Evolutionary conservation across 805 yeast genomes (phyloP).

Genomic region (Metschnikowia drakensbergensis): DNA sequence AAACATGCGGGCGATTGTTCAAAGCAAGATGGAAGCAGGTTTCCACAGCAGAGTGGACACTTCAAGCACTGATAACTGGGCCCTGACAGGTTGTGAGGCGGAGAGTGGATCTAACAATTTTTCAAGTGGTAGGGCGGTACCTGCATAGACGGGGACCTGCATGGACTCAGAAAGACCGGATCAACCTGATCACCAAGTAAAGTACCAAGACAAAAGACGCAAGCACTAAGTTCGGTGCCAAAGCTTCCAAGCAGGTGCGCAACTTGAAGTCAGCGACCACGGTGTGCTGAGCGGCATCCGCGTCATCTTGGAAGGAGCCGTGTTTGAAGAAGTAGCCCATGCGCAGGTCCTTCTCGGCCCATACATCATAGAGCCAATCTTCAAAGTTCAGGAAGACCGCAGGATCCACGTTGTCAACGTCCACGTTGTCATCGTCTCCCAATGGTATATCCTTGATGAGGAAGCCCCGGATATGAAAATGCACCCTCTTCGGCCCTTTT

Average conservation of each 20-base stretch:
- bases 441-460: conserved; percentile 61
- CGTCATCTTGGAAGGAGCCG: conserved; percentile 45
- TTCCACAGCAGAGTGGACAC: no score
- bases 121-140: not conserved
- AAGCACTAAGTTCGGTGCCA: conserved; percentile 13
- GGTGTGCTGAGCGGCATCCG: conserved; percentile 25
- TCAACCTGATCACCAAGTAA: not conserved
- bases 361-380: conserved; percentile 67
- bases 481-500: conserved; percentile 62
- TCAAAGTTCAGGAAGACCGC: conserved; percentile 51
- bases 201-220: not conserved
- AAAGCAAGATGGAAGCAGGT: no score
- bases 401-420: conserved; percentile 43
- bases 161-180: not conserved
- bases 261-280: conserved; percentile 16
- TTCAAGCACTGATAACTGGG: no score
- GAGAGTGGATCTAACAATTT: no score
- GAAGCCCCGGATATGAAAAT: conserved; percentile 60
- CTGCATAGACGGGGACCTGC: not conserved
- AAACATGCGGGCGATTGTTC: no score
- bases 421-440: conserved; percentile 33
- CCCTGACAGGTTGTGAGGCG: no score
- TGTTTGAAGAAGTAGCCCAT: conserved; percentile 57
- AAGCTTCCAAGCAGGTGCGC: conserved; percentile 9
- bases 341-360: conserved; percentile 75